These are phyloP conservation scores for Collybia sordida DNA, from an alignment of 768 basidiomycete genomes.

Conservation along the genomic window DNA sequence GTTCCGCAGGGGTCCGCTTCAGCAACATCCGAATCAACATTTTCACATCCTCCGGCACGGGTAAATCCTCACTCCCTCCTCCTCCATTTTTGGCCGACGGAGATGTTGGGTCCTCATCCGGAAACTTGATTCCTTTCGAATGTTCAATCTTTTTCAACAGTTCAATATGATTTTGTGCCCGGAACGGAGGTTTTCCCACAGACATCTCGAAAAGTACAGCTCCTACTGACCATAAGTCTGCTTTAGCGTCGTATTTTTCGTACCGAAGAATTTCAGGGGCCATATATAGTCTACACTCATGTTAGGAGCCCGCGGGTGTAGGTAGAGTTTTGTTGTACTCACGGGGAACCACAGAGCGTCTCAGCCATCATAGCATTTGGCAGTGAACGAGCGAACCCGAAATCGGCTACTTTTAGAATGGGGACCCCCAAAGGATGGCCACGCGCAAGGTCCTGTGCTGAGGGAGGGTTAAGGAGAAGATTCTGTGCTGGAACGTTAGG, in stretches of 20 bases:
- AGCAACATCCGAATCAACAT: slow-evolving; percentile 81
- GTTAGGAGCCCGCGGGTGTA: background rate
- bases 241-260: slow-evolving; percentile 97
- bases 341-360: slow-evolving; percentile 97
- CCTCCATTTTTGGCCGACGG: slow-evolving; percentile 39
- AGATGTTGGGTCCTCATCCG: slow-evolving; percentile 76
- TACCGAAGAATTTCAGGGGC: slow-evolving; percentile 97
- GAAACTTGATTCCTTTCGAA: slow-evolving; percentile 91
- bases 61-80: slow-evolving; percentile 49
- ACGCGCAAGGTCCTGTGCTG: slow-evolving; percentile 73
- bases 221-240: slow-evolving; percentile 97
- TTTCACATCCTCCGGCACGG: slow-evolving; percentile 84
- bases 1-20: slow-evolving; percentile 79
- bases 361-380: slow-evolving; percentile 95
- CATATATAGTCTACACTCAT: slow-evolving; percentile 80
- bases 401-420: slow-evolving; percentile 95
- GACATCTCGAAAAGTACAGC: slow-evolving; percentile 96
- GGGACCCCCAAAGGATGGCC: slow-evolving; percentile 94
- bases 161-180: slow-evolving; percentile 95
- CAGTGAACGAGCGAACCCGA: slow-evolving; percentile 93
- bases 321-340: slow-evolving; percentile 30
- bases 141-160: slow-evolving; percentile 90
- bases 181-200: slow-evolving; percentile 91
- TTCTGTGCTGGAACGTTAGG: slow-evolving; percentile 52
- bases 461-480: slow-evolving; percentile 82